phyloP scores from a whole-genome alignment of 495 filamentous ascomycete species.

The Penicillium angulare region DNA sequence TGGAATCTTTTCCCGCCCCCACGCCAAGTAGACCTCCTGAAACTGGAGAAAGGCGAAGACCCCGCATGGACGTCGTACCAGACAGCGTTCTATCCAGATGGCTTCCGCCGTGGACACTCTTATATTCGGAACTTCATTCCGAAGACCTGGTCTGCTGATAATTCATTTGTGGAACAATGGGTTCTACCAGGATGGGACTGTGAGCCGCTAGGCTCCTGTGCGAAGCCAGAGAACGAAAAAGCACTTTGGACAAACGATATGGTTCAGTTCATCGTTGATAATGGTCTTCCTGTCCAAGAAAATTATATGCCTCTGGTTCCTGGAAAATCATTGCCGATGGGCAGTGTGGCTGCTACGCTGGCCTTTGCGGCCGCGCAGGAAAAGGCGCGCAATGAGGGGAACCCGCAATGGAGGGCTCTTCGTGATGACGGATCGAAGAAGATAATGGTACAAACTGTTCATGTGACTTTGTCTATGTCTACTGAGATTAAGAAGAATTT shows the following conservation, averaged over 20 bases:
- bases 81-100: neutral
- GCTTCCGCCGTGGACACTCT: neutral
- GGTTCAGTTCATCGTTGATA: neutral
- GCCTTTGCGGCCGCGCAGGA: neutral
- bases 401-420: neutral
- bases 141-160: neutral
- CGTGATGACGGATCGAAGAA: neutral
- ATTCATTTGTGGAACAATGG: neutral
- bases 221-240: neutral
- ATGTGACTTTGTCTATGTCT: neutral
- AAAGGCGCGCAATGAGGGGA: neutral
- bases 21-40: neutral
- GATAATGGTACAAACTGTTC: neutral
- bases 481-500: neutral
- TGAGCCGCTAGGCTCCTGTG: neutral
- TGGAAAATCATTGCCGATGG: neutral
- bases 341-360: neutral
- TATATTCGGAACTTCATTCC: neutral
- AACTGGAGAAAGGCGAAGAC: neutral
- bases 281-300: neutral
- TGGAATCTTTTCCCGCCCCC: neutral
- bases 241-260: neutral
- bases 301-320: neutral
- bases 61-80: slow-evolving; percentile 1
- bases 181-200: neutral